phyloP scores from a whole-genome alignment of 306 rosid genomes.

The Trifolium pratense region DNA sequence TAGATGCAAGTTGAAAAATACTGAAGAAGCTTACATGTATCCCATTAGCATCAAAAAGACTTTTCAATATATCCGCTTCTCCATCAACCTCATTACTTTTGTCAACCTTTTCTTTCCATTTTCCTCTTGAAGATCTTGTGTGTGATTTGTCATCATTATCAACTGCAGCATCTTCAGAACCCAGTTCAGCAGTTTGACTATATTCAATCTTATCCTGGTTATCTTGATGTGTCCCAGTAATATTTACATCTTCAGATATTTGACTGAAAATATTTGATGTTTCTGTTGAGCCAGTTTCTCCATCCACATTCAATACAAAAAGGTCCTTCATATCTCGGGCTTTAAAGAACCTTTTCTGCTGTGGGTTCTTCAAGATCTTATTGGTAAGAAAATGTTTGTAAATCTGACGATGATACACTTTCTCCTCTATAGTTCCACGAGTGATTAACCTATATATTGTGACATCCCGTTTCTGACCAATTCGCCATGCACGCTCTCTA shows the following conservation, averaged over 20 bases:
- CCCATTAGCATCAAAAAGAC: constrained; percentile 85
- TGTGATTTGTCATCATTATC: constrained; percentile 46
- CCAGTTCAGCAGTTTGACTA: constrained; percentile 36
- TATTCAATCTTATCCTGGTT: constrained; percentile 47
- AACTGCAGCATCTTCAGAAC: constrained; percentile 46
- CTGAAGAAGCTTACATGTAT: constrained; percentile 75
- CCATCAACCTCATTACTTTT: constrained; percentile 57
- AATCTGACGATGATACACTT: constrained; percentile 95
- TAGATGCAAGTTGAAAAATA: constrained; percentile 32
- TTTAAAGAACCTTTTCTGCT: constrained; percentile 94
- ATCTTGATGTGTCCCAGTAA: constrained; percentile 63
- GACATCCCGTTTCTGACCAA: constrained; percentile 96
- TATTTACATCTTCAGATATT: constrained; percentile 68
- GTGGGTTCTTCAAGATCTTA: constrained; percentile 92
- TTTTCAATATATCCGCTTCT: constrained; percentile 72
- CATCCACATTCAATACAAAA: constrained; percentile 74
- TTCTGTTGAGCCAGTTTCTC: constrained; percentile 77
- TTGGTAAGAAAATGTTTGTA: constrained; percentile 97
- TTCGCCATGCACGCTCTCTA: constrained; percentile 98
- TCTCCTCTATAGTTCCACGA: constrained; percentile 96
- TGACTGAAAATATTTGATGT: constrained; percentile 83
- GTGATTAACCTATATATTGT: constrained; percentile 92
- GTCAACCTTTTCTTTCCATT: constrained; percentile 72
- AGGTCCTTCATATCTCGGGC: constrained; percentile 99
- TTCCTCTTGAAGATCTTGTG: constrained; percentile 46